Percentiles rank a stretch among this genome's conserved stretches.
Evolutionary conservation across 2,329 filamentous ascomycete genomes (phyloP).

Genomic region (Trichoderma sp.): DNA sequence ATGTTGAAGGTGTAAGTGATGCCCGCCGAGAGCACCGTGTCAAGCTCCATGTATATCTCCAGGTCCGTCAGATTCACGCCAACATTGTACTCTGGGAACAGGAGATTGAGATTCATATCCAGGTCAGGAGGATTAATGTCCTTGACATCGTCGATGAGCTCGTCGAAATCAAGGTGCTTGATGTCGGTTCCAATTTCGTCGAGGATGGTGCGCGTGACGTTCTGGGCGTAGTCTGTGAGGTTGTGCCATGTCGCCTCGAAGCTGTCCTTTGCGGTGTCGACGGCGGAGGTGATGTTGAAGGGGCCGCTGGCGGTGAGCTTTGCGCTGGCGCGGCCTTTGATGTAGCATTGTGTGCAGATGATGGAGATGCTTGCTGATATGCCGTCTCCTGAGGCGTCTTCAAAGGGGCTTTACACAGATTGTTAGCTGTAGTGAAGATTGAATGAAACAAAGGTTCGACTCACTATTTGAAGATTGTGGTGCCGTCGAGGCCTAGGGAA

Average conservation of each 20-base stretch:
- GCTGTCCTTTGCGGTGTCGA: conserved; percentile 36
- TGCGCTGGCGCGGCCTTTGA: conserved; percentile 50
- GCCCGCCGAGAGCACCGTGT: conserved; percentile 46
- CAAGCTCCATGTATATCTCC: conserved; percentile 55
- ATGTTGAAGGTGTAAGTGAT: conserved; percentile 53
- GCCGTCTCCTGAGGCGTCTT: neutral
- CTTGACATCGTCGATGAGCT: conserved; percentile 37
- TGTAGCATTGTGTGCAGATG: conserved; percentile 46
- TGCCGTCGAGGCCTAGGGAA: conserved; percentile 10
- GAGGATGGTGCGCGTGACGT: conserved; percentile 35
- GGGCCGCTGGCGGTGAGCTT: conserved; percentile 46
- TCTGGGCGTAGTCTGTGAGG: conserved; percentile 38
- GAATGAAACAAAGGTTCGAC: neutral
- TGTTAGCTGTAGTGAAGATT: too few relatives aligned
- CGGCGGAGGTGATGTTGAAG: conserved; percentile 44
- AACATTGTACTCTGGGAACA: conserved; percentile 48
- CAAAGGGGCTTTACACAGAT: neutral
- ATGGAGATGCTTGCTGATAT: conserved; percentile 27
- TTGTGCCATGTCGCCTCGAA: conserved; percentile 42
- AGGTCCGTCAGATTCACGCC: conserved; percentile 53
- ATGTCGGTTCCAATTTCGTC: conserved; percentile 27
- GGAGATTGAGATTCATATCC: conserved; percentile 49
- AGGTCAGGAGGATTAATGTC: conserved; percentile 36
- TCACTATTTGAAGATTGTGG: conserved; percentile 29
- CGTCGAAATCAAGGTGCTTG: conserved; percentile 32